phyloP scores from a whole-genome alignment of 768 basidiomycete species.

The Tremella yokohamensis region DNA sequence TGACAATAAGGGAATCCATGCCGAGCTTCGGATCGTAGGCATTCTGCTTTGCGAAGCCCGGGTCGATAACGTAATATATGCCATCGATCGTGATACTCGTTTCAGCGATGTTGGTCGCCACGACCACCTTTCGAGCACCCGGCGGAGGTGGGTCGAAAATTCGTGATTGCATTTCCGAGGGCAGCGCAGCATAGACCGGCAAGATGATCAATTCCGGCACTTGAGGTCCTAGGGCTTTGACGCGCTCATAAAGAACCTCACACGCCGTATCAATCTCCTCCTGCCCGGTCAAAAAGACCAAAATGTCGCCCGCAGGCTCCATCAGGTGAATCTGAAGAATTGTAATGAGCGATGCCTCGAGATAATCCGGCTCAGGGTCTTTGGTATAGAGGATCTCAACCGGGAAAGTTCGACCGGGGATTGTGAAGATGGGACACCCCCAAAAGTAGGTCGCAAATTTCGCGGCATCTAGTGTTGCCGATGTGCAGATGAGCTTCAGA shows the following conservation, averaged over 20 bases:
- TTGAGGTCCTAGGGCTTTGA: constrained; percentile 98
- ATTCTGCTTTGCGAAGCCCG: constrained; percentile 98
- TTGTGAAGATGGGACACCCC: constrained; percentile 97
- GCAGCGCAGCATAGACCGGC: constrained; percentile 95
- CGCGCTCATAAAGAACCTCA: constrained; percentile 95
- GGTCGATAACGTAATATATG: constrained; percentile 98
- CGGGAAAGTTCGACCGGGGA: constrained; percentile 98
- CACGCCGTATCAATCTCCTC: constrained; percentile 98
- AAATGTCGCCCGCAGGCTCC: constrained; percentile 91
- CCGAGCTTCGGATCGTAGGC: constrained; percentile 95
- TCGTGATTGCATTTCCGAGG: constrained; percentile 94
- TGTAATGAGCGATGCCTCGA: constrained; percentile 96
- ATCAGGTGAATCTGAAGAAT: constrained; percentile 99
- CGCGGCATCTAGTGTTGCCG: constrained; percentile 97
- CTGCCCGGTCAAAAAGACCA: constrained; percentile 96
- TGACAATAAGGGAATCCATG: constrained; percentile 98
- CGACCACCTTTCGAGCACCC: constrained; percentile 96
- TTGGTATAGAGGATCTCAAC: constrained; percentile 98
- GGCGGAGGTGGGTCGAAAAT: constrained; percentile 98
- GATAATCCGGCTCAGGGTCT: constrained; percentile 94
- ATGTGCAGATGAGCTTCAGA: constrained; percentile 95
- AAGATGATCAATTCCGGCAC: constrained; percentile 95
- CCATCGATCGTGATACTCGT: constrained; percentile 97
- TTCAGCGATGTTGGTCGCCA: constrained; percentile 99
- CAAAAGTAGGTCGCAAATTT: constrained; percentile 99